Evolutionary conservation across 2,329 filamentous ascomycete species (phyloP).

Genomic region (Fusarium proliferatum): DNA sequence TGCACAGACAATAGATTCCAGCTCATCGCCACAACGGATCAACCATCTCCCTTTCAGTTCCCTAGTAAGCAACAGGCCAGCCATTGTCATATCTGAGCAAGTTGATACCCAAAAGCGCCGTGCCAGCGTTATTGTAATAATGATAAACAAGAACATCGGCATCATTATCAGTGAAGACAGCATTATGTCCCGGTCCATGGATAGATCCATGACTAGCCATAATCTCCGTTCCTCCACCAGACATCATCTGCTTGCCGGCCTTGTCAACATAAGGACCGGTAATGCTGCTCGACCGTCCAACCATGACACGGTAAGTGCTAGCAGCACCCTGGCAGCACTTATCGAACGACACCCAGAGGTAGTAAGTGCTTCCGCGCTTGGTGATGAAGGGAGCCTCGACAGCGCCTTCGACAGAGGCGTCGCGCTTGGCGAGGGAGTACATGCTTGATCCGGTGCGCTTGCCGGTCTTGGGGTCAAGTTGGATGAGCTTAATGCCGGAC

Average conservation of each 20-base stretch:
- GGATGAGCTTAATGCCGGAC: conserved; percentile 47
- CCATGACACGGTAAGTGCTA: conserved; percentile 49
- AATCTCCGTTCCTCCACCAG: conserved; percentile 47
- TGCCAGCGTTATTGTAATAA: conserved; percentile 44
- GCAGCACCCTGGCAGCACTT: conserved; percentile 45
- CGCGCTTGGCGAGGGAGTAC: conserved; percentile 41
- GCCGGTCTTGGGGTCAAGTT: conserved; percentile 42
- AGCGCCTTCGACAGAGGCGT: conserved; percentile 31
- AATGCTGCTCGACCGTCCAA: conserved; percentile 46
- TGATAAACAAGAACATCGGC: conserved; percentile 49
- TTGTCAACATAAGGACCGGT: conserved; percentile 46
- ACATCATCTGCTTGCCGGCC: conserved; percentile 42
- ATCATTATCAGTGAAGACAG: conserved; percentile 48
- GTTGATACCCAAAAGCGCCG: conserved; percentile 47
- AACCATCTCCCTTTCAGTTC: fast-evolving
- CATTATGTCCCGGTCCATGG: conserved; percentile 48
- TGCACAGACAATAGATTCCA: not conserved
- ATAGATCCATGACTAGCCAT: conserved; percentile 45
- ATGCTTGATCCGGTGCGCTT: conserved; percentile 39
- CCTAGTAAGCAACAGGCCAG: conserved; percentile 48
- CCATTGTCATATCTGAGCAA: conserved; percentile 45
- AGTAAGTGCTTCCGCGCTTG: conserved; percentile 46
- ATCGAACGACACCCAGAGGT: conserved; percentile 50
- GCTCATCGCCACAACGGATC: not conserved
- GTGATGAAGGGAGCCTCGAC: conserved; percentile 48